Conservation (phyloP, 371 early-diverging fungal genomes). For the Rhizopus arrhizus region DNA sequence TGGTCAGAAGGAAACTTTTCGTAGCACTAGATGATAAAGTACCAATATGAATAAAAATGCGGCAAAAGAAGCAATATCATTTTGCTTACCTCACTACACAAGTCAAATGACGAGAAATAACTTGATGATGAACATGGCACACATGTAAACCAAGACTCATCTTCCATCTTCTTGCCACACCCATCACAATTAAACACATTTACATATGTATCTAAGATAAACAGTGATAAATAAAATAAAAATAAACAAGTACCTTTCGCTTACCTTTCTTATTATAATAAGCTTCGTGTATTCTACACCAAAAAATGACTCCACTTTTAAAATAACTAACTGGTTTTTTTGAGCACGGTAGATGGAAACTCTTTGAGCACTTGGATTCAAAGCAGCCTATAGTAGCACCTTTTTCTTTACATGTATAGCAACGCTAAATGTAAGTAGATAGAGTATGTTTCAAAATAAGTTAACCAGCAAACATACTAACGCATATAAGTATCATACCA, state of each 20-base stretch:
- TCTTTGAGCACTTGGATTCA: slow-evolving; percentile 78
- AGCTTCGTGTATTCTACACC: slow-evolving; percentile 81
- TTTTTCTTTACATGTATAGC: slow-evolving; percentile 73
- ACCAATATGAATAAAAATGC: no score
- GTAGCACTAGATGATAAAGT: slow-evolving; percentile 51
- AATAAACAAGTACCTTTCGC: not conserved
- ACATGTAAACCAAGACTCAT: slow-evolving; percentile 72
- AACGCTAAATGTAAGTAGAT: slow-evolving; percentile 48
- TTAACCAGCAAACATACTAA: not conserved
- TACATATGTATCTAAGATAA: slow-evolving; percentile 59
- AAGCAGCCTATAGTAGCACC: slow-evolving; percentile 93
- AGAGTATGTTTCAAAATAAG: not conserved
- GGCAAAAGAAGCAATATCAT: not conserved
- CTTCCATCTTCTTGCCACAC: slow-evolving; percentile 60
- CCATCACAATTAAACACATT: slow-evolving; percentile 74
- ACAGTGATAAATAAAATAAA: not conserved
- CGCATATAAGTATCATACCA: slow-evolving; percentile 44
- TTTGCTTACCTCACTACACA: slow-evolving; percentile 61
- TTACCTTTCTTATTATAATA: slow-evolving; percentile 57
- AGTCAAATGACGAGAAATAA: slow-evolving; percentile 74
- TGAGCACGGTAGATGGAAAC: slow-evolving; percentile 84
- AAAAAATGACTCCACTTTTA: slow-evolving; percentile 80
- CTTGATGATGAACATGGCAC: slow-evolving; percentile 59
- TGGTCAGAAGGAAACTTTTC: slow-evolving; percentile 55
- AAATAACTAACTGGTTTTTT: slow-evolving; percentile 73